Evolutionary conservation across 192 early-diverging fungal genomes (phyloP).

Genomic region (Thamnidium elegans): DNA sequence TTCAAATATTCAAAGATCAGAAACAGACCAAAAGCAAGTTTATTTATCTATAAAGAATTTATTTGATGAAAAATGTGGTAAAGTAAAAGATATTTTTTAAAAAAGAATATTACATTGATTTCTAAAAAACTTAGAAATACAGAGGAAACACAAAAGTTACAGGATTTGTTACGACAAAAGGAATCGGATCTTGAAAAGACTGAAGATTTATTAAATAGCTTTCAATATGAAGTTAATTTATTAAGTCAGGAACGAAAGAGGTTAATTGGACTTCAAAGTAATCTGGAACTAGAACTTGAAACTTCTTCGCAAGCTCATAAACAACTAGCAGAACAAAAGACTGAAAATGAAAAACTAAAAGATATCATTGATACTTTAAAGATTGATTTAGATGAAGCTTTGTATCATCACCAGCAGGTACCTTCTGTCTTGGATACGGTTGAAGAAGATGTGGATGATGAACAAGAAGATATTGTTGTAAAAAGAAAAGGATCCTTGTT

Average conservation of each 20-base stretch:
- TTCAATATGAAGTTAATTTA: conserved; percentile 28
- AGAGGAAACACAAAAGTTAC: conserved; percentile 46
- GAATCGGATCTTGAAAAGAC: conserved; percentile 35
- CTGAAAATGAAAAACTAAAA: conserved; percentile 39
- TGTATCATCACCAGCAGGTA: background rate
- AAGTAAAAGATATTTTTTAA: background rate
- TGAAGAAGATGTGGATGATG: background rate
- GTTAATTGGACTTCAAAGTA: conserved; percentile 22
- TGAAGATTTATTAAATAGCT: conserved; percentile 27
- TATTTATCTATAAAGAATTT: conserved; percentile 37
- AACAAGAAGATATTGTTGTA: background rate
- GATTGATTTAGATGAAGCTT: conserved; percentile 40
- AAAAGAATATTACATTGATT: background rate
- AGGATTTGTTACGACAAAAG: conserved; percentile 35
- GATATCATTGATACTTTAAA: conserved; percentile 41
- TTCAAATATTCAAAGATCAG: conserved; percentile 29
- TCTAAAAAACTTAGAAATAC: no score
- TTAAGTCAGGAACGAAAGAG: conserved; percentile 38
- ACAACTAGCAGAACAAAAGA: conserved; percentile 38
- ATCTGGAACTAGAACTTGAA: conserved; percentile 30
- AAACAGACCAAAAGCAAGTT: conserved; percentile 41
- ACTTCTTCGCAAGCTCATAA: conserved; percentile 33
- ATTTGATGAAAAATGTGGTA: conserved; percentile 45
- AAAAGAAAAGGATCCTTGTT: background rate
- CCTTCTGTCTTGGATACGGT: background rate